Evolutionary conservation across 108 stramenopile genomes (phyloP).

Genomic region (Phaeodactylum tricornutum): DNA sequence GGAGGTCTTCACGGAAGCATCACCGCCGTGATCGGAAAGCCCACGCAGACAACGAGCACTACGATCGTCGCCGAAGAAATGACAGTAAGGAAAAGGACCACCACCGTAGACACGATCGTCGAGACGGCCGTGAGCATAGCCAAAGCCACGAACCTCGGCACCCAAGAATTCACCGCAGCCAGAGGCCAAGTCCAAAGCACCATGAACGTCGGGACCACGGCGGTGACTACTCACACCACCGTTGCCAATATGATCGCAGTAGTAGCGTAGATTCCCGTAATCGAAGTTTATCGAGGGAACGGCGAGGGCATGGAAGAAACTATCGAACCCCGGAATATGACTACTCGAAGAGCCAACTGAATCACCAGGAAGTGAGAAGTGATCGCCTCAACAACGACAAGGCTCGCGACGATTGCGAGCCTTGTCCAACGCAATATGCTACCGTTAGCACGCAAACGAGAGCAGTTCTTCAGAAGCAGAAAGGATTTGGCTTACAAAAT

Average conservation of each 20-base stretch:
- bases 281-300: too few species aligned
- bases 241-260: too few species aligned
- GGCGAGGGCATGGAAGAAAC: too few species aligned
- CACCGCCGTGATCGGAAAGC: too few species aligned
- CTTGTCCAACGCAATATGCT: not conserved
- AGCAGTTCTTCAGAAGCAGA: not conserved
- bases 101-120: not conserved
- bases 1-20: too few species aligned
- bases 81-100: conserved; percentile 1
- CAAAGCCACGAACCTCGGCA: too few species aligned
- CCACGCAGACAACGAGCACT: conserved; percentile 6
- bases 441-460: not conserved
- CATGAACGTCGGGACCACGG: too few species aligned
- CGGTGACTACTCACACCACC: too few species aligned
- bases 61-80: conserved; percentile 5
- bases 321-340: too few species aligned
- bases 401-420: not conserved
- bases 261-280: too few species aligned
- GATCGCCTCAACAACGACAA: not conserved
- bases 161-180: too few species aligned
- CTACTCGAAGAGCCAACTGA: not conserved
- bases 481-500: conserved; percentile 4
- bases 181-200: too few species aligned
- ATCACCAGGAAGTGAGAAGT: not conserved
- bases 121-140: conserved; percentile 1